phyloP scores from a whole-genome alignment of 2,329 filamentous ascomycete species.

The Claviceps sp. region DNA sequence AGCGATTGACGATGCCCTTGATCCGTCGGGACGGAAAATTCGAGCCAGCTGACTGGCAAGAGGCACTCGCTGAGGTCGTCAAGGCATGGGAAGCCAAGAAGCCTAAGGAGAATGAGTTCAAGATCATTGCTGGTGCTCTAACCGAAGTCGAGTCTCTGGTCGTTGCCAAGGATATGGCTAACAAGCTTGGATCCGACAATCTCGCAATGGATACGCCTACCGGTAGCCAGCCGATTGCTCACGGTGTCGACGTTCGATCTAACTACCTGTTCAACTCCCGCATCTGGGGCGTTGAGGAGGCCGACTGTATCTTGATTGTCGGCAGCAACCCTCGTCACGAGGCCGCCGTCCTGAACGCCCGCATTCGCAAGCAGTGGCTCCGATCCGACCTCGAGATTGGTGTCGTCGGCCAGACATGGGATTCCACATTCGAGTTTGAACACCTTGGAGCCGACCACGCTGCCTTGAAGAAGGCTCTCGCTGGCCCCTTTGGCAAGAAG shows the following conservation, averaged over 20 bases:
- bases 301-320: slow-evolving; percentile 81
- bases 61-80: slow-evolving; percentile 78
- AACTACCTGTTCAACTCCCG: slow-evolving; percentile 97
- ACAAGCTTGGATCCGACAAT: slow-evolving; percentile 93
- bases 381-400: slow-evolving; percentile 88
- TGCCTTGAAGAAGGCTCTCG: slow-evolving; percentile 71
- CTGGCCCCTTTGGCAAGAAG: slow-evolving; percentile 86
- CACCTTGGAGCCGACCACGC: slow-evolving; percentile 71
- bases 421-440: slow-evolving; percentile 92
- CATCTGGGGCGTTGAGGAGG: slow-evolving; percentile 87
- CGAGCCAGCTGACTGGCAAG: slow-evolving; percentile 87
- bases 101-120: slow-evolving; percentile 88
- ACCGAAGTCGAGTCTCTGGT: slow-evolving; percentile 88
- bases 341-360: slow-evolving; percentile 86
- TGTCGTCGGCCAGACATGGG: slow-evolving; percentile 78
- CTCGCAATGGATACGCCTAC: slow-evolving; percentile 81
- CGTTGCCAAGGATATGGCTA: slow-evolving; percentile 92
- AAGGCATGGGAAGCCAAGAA: slow-evolving; percentile 66
- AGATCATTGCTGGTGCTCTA: slow-evolving; percentile 82
- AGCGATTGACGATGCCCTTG: slow-evolving; percentile 84
- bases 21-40: slow-evolving; percentile 84
- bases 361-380: slow-evolving; percentile 96
- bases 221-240: slow-evolving; percentile 71
- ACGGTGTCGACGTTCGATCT: slow-evolving; percentile 84
- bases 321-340: slow-evolving; percentile 94